Conservation (phyloP, 257 asterid species). For the Coffea eugenioides region DNA sequence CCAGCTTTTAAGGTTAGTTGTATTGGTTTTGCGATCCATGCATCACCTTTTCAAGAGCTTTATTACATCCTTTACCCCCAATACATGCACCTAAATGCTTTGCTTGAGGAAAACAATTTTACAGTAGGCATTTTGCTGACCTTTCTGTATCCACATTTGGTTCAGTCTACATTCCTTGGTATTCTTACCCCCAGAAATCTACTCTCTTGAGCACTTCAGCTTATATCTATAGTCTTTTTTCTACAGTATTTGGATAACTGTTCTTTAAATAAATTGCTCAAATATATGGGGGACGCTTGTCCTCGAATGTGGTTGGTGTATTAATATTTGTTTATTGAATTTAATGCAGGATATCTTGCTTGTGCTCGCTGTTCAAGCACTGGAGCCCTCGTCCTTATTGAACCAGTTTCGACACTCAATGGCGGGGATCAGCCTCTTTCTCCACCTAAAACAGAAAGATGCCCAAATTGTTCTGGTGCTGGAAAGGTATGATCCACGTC, state of each 20-base stretch:
- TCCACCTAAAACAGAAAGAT: constrained; percentile 77
- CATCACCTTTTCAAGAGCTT: neutral
- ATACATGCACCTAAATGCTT: neutral
- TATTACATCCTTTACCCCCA: neutral
- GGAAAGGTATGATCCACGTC: constrained; percentile 64
- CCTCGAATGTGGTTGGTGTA: neutral
- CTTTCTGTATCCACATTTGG: neutral
- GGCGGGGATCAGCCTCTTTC: constrained; percentile 53
- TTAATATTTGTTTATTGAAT: neutral
- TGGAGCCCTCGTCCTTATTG: constrained; percentile 74
- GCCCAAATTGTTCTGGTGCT: constrained; percentile 86
- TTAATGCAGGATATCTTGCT: constrained; percentile 81
- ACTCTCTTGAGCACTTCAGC: neutral
- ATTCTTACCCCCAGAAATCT: neutral
- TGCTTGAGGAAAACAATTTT: neutral
- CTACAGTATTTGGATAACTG: neutral
- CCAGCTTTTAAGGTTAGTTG: neutral
- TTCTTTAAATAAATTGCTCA: neutral
- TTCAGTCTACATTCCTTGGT: neutral
- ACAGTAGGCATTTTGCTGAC: neutral
- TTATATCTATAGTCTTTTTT: neutral
- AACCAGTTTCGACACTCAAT: constrained; percentile 60
- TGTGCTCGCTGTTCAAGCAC: constrained; percentile 92
- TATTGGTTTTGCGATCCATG: neutral
- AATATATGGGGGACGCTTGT: neutral